Percentiles rank a stretch among this genome's conserved stretches.
phyloP scores from a whole-genome alignment of 2,329 filamentous ascomycete genomes.

The Macrophomina phaseolina region DNA sequence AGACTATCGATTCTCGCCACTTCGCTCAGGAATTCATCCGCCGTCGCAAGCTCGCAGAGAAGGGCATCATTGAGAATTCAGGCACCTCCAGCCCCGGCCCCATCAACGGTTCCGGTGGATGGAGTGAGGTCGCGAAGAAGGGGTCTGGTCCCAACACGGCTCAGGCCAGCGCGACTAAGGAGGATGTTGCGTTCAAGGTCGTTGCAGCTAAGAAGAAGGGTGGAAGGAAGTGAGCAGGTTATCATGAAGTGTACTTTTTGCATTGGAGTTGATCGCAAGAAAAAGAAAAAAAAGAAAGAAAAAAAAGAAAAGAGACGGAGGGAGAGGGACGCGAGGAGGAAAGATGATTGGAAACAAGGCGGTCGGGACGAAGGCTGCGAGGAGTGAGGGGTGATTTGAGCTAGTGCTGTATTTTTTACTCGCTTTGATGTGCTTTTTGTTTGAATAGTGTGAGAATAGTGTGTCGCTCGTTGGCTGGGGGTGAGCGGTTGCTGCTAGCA shows the following conservation, averaged over 20 bases:
- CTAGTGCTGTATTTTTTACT: neutral
- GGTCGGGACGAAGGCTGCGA: no score
- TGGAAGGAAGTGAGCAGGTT: constrained; percentile 42
- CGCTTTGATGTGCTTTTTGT: neutral
- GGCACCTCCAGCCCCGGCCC: constrained; percentile 60
- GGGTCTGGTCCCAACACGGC: constrained; percentile 55
- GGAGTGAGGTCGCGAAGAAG: constrained; percentile 98
- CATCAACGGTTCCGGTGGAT: constrained; percentile 67
- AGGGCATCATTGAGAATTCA: constrained; percentile 80
- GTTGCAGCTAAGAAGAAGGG: constrained; percentile 92
- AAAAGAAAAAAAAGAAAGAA: neutral
- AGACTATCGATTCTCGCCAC: constrained; percentile 88
- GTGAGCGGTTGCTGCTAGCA: neutral
- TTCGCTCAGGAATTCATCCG: constrained; percentile 95
- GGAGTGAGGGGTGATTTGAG: neutral
- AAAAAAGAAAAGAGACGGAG: neutral
- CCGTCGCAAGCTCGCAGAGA: constrained; percentile 90
- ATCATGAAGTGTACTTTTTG: constrained; percentile 34
- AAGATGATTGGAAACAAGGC: neutral
- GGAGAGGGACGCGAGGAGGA: neutral
- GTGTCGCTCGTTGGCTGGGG: neutral
- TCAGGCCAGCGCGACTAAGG: constrained; percentile 36
- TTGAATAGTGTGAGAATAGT: neutral
- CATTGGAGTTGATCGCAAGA: no score
- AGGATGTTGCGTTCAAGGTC: constrained; percentile 79